Conservation (phyloP, 305 asterid genomes). For the Fraxinus paxiana region DNA sequence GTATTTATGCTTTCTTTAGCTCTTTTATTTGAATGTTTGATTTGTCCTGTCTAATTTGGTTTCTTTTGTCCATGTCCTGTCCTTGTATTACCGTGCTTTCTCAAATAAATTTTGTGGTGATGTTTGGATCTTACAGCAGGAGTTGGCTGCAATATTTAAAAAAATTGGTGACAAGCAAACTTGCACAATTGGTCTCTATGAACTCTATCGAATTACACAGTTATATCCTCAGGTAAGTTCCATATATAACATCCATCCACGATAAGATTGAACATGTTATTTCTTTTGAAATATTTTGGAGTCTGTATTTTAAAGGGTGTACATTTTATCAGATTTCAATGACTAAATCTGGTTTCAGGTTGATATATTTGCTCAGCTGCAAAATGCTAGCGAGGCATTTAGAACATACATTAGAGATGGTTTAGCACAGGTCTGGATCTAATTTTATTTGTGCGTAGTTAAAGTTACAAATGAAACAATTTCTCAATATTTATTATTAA, state of each 20-base stretch:
- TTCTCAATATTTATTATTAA: background rate
- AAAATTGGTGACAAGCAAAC: constrained; percentile 99
- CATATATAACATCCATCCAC: background rate
- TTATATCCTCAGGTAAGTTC: constrained; percentile 80
- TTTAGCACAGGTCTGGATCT: constrained; percentile 71
- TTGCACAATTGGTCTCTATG: constrained; percentile 94
- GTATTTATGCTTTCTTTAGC: constrained; percentile 27
- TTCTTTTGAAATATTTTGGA: background rate
- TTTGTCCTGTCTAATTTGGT: background rate
- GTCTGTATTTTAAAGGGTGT: background rate
- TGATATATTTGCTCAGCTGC: constrained; percentile 93
- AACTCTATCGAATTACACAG: constrained; percentile 92
- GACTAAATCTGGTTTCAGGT: constrained; percentile 53
- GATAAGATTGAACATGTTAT: background rate
- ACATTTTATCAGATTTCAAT: constrained; percentile 2
- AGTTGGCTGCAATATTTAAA: constrained; percentile 94
- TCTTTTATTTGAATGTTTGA: background rate
- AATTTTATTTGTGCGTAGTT: background rate
- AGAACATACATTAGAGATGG: constrained; percentile 97
- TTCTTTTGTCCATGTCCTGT: background rate
- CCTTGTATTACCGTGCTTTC: background rate
- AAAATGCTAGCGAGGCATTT: constrained; percentile 97
- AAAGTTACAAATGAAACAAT: background rate
- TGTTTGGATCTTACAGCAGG: constrained; percentile 67
- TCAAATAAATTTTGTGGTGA: background rate